phyloP scores from a whole-genome alignment of 768 basidiomycete genomes.

The Grammothele lineata region DNA sequence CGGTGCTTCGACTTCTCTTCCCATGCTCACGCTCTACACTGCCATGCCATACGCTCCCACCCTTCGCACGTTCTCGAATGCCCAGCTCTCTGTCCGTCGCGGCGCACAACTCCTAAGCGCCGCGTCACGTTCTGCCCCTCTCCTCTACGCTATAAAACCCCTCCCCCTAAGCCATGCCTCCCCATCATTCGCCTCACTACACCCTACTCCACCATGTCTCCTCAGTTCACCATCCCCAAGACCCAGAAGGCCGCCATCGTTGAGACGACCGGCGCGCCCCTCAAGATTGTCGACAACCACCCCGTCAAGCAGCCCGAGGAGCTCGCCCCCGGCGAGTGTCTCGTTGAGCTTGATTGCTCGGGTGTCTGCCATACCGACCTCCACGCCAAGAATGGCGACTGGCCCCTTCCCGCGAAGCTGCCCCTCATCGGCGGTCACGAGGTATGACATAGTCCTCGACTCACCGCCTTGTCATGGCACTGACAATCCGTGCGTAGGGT shows the following conservation, averaged over 20 bases:
- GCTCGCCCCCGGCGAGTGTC: constrained; percentile 66
- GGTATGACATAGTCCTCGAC: no score
- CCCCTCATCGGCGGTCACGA: constrained; percentile 77
- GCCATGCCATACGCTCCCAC: neutral
- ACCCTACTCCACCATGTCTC: constrained; percentile 18
- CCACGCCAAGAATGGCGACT: constrained; percentile 72
- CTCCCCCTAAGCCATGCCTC: neutral
- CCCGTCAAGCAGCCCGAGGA: constrained; percentile 54
- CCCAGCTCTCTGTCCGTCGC: neutral
- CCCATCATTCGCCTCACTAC: neutral
- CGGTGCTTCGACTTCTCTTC: no score
- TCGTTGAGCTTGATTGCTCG: constrained; percentile 70
- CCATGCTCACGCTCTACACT: no score
- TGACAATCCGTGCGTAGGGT: constrained; percentile 54
- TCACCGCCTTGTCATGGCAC: no score
- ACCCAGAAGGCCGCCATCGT: constrained; percentile 41
- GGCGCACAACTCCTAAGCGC: no score
- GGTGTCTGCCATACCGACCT: constrained; percentile 89
- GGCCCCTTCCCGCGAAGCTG: constrained; percentile 65
- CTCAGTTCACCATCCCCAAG: constrained; percentile 33
- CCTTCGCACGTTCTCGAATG: no score
- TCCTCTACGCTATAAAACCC: constrained; percentile 3
- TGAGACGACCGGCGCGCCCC: constrained; percentile 24
- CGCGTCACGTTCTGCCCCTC: neutral
- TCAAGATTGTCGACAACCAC: constrained; percentile 36